phyloP scores from a whole-genome alignment of 441 rosid genomes.

The Populus hybrid region DNA sequence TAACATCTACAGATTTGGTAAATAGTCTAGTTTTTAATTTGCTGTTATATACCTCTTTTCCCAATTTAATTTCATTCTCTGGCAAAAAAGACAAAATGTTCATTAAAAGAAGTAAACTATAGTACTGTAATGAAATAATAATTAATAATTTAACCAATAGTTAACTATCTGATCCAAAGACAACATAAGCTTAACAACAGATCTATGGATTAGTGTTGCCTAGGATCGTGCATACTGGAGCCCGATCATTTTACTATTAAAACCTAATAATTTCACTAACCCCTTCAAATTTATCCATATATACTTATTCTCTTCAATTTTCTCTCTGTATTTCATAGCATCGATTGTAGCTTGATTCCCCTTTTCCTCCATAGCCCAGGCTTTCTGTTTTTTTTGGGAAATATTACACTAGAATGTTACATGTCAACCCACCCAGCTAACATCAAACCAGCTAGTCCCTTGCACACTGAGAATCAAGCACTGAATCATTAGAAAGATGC shows the following conservation, averaged over 20 bases:
- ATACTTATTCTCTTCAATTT: not conserved
- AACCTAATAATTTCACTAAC: not conserved
- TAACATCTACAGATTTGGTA: not conserved
- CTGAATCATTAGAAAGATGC: no score
- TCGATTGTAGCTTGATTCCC: not conserved
- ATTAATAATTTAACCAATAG: not conserved
- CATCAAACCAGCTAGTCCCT: no score
- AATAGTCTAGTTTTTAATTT: not conserved
- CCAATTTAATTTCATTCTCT: constrained; percentile 8
- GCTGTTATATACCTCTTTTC: not conserved
- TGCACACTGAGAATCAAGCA: no score
- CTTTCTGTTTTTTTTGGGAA: not conserved
- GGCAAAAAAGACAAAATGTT: constrained; percentile 6
- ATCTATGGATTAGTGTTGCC: constrained; percentile 35
- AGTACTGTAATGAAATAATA: not conserved
- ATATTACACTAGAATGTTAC: not conserved
- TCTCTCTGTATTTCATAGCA: not conserved
- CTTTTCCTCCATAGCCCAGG: no score
- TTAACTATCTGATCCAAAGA: not conserved
- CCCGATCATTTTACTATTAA: no score
- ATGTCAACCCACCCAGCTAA: no score
- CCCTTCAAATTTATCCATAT: not conserved
- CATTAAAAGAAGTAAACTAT: constrained; percentile 20
- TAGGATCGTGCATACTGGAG: constrained; percentile 32
- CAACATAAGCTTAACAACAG: not conserved